phyloP scores from a whole-genome alignment of 768 basidiomycete genomes.

The Psilocybe cubensis region DNA sequence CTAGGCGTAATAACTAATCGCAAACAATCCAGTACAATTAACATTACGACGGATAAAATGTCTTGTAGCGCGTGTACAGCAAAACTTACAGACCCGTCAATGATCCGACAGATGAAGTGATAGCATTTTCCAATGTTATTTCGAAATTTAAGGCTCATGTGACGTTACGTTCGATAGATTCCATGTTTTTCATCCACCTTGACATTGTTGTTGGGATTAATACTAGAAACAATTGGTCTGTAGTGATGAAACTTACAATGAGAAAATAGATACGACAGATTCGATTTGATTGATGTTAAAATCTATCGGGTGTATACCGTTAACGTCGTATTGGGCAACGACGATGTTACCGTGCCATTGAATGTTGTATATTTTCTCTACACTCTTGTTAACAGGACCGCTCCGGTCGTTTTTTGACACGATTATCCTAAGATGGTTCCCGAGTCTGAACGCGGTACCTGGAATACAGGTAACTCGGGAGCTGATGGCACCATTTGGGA shows the following conservation, averaged over 20 bases:
- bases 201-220: not conserved
- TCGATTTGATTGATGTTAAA: not conserved
- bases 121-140: not conserved
- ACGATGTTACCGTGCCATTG: constrained; percentile 4
- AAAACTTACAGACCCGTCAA: not conserved
- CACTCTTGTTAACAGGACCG: not conserved
- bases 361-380: not conserved
- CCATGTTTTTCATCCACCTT: not conserved
- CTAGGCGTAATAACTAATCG: too few species aligned
- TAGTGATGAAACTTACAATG: not conserved
- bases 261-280: not conserved
- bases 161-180: not conserved
- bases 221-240: not conserved
- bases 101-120: not conserved
- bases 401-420: not conserved
- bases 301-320: not conserved
- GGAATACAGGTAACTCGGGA: not conserved
- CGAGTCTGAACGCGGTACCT: not conserved
- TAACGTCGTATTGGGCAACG: not conserved
- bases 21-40: too few species aligned
- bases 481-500: constrained; percentile 1
- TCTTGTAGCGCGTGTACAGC: too few species aligned
- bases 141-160: not conserved
- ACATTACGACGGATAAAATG: too few species aligned
- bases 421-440: not conserved